These are phyloP conservation scores for Phytophthora capsici DNA, from an alignment of 352 stramenopile genomes.

Conservation along the genomic window DNA sequence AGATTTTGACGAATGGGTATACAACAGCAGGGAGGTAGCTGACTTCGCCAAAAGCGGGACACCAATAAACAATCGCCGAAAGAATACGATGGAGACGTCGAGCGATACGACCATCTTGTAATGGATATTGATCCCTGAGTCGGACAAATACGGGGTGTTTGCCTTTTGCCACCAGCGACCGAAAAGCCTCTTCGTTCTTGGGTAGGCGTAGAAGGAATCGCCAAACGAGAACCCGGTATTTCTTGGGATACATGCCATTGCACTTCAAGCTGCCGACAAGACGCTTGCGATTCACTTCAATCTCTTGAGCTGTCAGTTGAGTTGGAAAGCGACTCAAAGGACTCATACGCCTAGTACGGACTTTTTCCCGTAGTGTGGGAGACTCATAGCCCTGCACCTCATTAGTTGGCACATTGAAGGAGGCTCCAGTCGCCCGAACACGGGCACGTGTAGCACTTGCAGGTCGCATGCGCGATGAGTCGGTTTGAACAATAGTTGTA, in stretches of 20 bases:
- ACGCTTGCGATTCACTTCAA: slow-evolving; percentile 68
- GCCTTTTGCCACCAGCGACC: slow-evolving; percentile 73
- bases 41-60: slow-evolving; percentile 88
- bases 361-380: slow-evolving; percentile 16
- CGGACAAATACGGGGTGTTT: slow-evolving; percentile 73
- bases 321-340: slow-evolving; percentile 17
- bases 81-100: slow-evolving; percentile 81
- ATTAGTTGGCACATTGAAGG: slow-evolving; percentile 19
- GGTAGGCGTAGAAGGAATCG: slow-evolving; percentile 84
- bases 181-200: slow-evolving; percentile 85
- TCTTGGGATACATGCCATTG: slow-evolving; percentile 79
- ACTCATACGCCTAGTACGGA: slow-evolving; percentile 12
- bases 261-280: slow-evolving; percentile 69
- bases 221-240: slow-evolving; percentile 88
- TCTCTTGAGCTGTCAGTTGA: slow-evolving; percentile 44
- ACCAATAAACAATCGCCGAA: slow-evolving; percentile 91
- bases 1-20: slow-evolving; percentile 91
- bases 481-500: neutral
- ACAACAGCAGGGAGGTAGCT: slow-evolving; percentile 83
- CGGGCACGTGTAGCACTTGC: slow-evolving; percentile 18
- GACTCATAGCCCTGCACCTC: slow-evolving; percentile 3
- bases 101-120: slow-evolving; percentile 78
- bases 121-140: slow-evolving; percentile 79
- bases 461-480: slow-evolving; percentile 9
- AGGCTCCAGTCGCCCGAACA: slow-evolving; percentile 3